These are phyloP conservation scores for Cyclostephanos tholiformis DNA, from an alignment of 108 stramenopile genomes.

Conservation along the genomic window DNA sequence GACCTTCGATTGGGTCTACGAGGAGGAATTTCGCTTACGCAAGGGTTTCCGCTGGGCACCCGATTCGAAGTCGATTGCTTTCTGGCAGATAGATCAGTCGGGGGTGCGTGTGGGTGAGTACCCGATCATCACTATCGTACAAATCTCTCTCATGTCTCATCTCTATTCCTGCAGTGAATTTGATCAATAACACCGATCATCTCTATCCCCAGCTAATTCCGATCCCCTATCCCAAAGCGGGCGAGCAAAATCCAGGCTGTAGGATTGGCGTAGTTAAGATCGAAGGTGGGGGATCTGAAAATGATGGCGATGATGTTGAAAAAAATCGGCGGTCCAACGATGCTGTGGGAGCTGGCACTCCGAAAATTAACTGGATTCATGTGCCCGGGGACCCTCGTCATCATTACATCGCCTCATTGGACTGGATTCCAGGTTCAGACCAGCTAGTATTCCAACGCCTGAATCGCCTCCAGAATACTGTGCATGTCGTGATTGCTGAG, in stretches of 20 bases:
- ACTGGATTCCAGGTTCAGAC: conserved; percentile 45
- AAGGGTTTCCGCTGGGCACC: conserved; percentile 41
- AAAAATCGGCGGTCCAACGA: not conserved
- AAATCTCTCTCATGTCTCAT: no score
- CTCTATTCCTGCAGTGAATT: no score
- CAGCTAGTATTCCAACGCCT: conserved; percentile 45
- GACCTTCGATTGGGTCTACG: conserved; percentile 50
- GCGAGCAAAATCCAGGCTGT: conserved; percentile 41
- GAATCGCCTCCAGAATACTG: conserved; percentile 48
- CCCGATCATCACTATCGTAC: no score
- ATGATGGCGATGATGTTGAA: conserved; percentile 5
- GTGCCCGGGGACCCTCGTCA: conserved; percentile 46
- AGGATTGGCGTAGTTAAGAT: conserved; percentile 44
- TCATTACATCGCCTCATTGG: conserved; percentile 50
- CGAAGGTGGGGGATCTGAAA: conserved; percentile 3
- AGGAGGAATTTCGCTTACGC: conserved; percentile 48
- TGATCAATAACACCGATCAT: conserved; percentile 50
- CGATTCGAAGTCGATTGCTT: conserved; percentile 42
- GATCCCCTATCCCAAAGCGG: conserved; percentile 51
- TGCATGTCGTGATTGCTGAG: conserved; percentile 43
- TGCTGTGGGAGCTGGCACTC: not conserved
- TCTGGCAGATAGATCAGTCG: conserved; percentile 46
- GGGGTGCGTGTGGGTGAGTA: conserved; percentile 48
- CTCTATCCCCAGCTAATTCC: conserved; percentile 44
- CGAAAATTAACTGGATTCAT: conserved; percentile 45